These are phyloP conservation scores for Tolypocladium ophioglossoides DNA, from an alignment of 2,329 filamentous ascomycete genomes.

Conservation along the genomic window DNA sequence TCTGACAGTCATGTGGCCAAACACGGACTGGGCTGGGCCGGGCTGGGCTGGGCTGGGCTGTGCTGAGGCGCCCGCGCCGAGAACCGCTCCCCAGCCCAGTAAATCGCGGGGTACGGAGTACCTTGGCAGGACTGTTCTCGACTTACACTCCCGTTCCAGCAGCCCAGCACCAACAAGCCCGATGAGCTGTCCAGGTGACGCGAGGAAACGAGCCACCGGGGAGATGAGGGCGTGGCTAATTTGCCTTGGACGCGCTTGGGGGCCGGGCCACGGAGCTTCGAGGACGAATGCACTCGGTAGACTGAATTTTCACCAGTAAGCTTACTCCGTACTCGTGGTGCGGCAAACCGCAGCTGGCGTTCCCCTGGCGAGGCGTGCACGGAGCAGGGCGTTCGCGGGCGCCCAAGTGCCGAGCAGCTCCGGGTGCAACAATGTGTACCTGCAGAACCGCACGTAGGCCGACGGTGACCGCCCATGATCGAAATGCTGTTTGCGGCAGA, in stretches of 20 bases:
- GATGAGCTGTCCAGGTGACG: background rate
- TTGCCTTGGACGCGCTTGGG: background rate
- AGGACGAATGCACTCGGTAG: too few species aligned
- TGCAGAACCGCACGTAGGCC: too few species aligned
- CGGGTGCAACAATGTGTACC: too few species aligned
- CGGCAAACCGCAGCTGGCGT: background rate
- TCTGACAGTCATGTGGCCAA: conserved; percentile 3
- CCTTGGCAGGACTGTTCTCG: background rate
- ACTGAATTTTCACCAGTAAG: background rate
- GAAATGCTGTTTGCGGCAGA: too few species aligned
- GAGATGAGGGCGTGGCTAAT: background rate
- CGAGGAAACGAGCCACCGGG: background rate
- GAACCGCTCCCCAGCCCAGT: too few species aligned
- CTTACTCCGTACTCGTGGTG: too few species aligned
- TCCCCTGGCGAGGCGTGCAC: background rate
- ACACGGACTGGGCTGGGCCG: background rate
- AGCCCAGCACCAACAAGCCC: too few species aligned
- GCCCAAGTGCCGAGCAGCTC: too few species aligned
- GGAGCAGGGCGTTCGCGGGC: too few species aligned
- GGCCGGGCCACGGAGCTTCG: background rate
- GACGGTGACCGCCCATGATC: too few species aligned
- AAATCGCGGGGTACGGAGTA: background rate
- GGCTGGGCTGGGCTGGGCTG: background rate
- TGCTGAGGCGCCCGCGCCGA: too few species aligned
- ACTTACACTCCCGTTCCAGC: background rate